A percentile compares a stretch with the other conserved stretches of the same genome.
Conservation (phyloP, 257 asterid species). For the Capsicum chinense region DNA sequence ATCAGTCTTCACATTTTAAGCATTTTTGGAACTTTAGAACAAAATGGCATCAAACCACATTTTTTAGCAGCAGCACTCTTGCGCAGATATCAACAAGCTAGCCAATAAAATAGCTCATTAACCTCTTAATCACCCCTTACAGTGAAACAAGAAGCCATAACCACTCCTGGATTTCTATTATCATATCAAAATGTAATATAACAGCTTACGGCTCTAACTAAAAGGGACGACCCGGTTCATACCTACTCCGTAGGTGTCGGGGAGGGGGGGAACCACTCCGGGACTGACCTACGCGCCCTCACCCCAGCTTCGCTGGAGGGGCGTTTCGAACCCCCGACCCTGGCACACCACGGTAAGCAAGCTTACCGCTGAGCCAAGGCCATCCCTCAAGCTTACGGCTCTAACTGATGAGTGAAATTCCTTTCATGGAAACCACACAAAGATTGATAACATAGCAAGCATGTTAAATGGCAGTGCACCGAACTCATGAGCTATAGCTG, state of each 20-base stretch:
- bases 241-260: too few relatives aligned
- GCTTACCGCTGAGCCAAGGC: too few relatives aligned
- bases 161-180: background rate
- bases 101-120: background rate
- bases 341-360: too few relatives aligned
- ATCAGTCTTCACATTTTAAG: background rate
- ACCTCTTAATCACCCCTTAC: background rate
- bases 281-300: too few relatives aligned
- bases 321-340: too few relatives aligned
- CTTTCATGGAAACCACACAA: background rate
- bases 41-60: background rate
- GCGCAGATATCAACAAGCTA: background rate
- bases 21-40: background rate
- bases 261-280: too few relatives aligned
- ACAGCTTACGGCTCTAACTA: background rate
- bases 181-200: background rate
- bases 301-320: too few relatives aligned
- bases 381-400: background rate
- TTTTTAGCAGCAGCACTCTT: background rate
- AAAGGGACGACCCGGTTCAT: too few relatives aligned
- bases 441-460: background rate
- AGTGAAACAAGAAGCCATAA: slow-evolving; percentile 7
- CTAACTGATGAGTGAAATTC: background rate
- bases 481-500: background rate
- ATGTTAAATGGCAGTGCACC: background rate